phyloP scores from a whole-genome alignment of 306 rosid genomes.

The Dryas alaskensis region DNA sequence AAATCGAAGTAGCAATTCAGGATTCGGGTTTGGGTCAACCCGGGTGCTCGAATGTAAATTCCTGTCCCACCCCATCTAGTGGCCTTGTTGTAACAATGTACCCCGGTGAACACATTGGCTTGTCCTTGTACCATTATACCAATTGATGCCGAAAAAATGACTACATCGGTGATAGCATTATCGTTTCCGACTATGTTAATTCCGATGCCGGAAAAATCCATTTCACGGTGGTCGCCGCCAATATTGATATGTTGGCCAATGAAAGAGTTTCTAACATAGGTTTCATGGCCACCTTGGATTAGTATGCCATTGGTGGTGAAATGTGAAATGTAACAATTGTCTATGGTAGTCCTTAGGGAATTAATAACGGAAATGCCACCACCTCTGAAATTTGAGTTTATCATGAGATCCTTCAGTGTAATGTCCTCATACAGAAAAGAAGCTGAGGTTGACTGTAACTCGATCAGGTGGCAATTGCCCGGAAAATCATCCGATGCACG shows the following conservation, averaged over 20 bases:
- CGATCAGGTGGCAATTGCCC: slow-evolving; percentile 30
- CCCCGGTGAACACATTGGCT: slow-evolving; percentile 38
- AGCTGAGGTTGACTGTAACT: slow-evolving; percentile 23
- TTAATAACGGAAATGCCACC: slow-evolving; percentile 39
- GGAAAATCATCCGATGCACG: slow-evolving; percentile 39
- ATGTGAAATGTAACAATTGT: slow-evolving; percentile 43
- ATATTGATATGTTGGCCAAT: slow-evolving; percentile 39
- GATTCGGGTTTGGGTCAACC: slow-evolving; percentile 41
- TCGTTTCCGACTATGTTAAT: slow-evolving; percentile 39
- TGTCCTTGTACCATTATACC: slow-evolving; percentile 42
- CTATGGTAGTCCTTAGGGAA: slow-evolving; percentile 37
- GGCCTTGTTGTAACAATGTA: slow-evolving; percentile 50
- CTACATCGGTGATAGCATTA: slow-evolving; percentile 34
- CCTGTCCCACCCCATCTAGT: slow-evolving; percentile 37
- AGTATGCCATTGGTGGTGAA: slow-evolving; percentile 34
- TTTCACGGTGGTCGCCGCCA: slow-evolving; percentile 36
- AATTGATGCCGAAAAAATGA: slow-evolving; percentile 36
- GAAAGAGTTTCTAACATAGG: slow-evolving; percentile 37
- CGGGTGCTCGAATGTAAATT: slow-evolving; percentile 33
- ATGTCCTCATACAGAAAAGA: slow-evolving; percentile 28
- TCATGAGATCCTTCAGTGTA: slow-evolving; percentile 44
- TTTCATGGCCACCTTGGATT: slow-evolving; percentile 38
- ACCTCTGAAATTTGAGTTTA: slow-evolving; percentile 41
- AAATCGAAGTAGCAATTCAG: slow-evolving; percentile 37
- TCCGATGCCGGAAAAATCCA: slow-evolving; percentile 37